Evolutionary conservation across 768 basidiomycete species (phyloP), one percentile per base, ranked within the genome.

Genomic region (Pisolithus marmoratus): DNA sequence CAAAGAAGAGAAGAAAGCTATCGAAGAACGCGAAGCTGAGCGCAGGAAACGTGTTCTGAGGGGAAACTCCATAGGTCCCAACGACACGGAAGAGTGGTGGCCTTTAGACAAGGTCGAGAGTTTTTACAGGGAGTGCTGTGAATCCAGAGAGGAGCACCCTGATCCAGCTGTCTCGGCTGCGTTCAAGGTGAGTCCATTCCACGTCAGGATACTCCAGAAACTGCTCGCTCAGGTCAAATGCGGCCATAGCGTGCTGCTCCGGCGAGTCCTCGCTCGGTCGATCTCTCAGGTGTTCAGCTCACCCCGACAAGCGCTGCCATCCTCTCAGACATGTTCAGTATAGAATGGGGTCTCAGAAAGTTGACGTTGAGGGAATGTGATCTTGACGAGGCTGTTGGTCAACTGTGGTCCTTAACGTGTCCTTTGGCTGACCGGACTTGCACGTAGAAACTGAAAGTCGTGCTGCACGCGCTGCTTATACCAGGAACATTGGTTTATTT

Each of bases 271-370:
- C 79, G 90, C 17, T 75, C 83, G 0, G 77, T 94, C 17, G 87
- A 93, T 65, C 73, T 92, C n/a, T 85, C 91, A 2, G 81, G 87
- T 9, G 81, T 87, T 20, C 85, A 85, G 59, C 75, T 98, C 19
- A 87, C 81, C 1, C 66, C 77, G 2, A 77, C 83, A 2, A 75
- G 81, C 0, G 87, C 91, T 0, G 83, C 85, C 12, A 84, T 93
- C 17, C 76, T 99, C 17, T 87, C 95, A 0, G 95, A 98, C 68
- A 83, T 96, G 14, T 83, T 98, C 56, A 82, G 83, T 8, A 85
- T 96, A 52, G 92, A 97, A 67, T 97, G 94, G 89, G 94, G 94
- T 0, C 72, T 96, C 19, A 76, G 87, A 24, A 94, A 92, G 60
- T 73, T 95, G 20, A 84, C 87, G 0, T 78, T 96, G 50, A 82